Evolutionary conservation across 129 eudicot genomes (phyloP).

Genomic region (Scalesia atractyloides): DNA sequence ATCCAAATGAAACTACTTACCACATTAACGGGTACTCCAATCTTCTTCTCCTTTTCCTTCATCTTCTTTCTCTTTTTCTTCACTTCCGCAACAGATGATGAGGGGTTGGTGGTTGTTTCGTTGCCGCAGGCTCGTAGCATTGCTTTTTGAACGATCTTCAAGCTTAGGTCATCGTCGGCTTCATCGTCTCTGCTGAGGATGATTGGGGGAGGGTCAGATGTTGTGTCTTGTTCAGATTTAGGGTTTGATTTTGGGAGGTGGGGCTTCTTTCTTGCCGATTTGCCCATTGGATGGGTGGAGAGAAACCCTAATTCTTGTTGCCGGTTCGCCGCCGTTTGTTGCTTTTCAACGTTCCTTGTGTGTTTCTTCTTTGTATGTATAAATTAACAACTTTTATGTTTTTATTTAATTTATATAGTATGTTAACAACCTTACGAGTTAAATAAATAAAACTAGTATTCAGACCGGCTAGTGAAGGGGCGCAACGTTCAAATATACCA

Average conservation of each 20-base stretch:
- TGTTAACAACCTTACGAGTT: no score
- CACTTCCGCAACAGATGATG: slow-evolving; percentile 18
- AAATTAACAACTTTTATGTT: not conserved
- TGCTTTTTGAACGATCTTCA: slow-evolving; percentile 67
- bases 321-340: slow-evolving; percentile 18
- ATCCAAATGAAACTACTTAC: slow-evolving; percentile 44
- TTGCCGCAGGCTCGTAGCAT: slow-evolving; percentile 34
- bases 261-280: slow-evolving; percentile 25
- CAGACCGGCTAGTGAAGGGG: no score
- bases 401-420: no score
- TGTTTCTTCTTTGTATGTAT: not conserved
- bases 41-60: slow-evolving; percentile 33
- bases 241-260: slow-evolving; percentile 30
- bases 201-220: slow-evolving; percentile 20
- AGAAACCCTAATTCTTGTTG: slow-evolving; percentile 39
- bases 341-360: slow-evolving; percentile 23
- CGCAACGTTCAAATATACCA: no score
- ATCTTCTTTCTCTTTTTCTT: slow-evolving; percentile 45
- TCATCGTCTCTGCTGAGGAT: slow-evolving; percentile 52
- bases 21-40: slow-evolving; percentile 15
- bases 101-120: not conserved
- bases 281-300: slow-evolving; percentile 25
- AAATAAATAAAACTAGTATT: no score
- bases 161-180: slow-evolving; percentile 78
- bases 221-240: slow-evolving; percentile 24